Evolutionary conservation across 768 basidiomycete genomes (phyloP).

Genomic region (Zangia roseola): DNA sequence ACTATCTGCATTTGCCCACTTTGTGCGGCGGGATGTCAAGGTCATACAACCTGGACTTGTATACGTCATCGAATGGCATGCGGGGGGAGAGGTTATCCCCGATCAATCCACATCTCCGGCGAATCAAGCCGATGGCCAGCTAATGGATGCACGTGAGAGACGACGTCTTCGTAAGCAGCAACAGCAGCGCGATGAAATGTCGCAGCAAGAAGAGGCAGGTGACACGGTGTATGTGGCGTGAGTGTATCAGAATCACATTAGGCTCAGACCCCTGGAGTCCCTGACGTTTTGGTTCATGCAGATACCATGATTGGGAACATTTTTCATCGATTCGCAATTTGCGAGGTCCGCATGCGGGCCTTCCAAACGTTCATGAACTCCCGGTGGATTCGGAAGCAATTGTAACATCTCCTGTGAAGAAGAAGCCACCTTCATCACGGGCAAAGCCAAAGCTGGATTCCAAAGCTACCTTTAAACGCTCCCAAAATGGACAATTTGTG

Average conservation of each 20-base stretch:
- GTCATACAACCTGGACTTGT: constrained; percentile 91
- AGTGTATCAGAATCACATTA: constrained; percentile 35
- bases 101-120: constrained; percentile 26
- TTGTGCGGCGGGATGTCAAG: constrained; percentile 77
- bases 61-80: constrained; percentile 83
- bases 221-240: constrained; percentile 82
- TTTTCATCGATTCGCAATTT: constrained; percentile 92
- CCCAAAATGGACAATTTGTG: constrained; percentile 25
- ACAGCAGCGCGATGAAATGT: constrained; percentile 25
- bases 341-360: constrained; percentile 76
- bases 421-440: constrained; percentile 34
- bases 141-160: constrained; percentile 42
- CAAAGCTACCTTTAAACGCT: constrained; percentile 15
- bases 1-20: constrained; percentile 87
- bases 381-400: constrained; percentile 32
- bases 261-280: background rate
- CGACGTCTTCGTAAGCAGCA: constrained; percentile 43
- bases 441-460: constrained; percentile 26
- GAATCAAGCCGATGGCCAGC: constrained; percentile 24
- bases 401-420: constrained; percentile 33
- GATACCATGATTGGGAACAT: constrained; percentile 94
- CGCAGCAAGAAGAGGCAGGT: constrained; percentile 20
- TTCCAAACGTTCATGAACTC: constrained; percentile 61
- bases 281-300: constrained; percentile 29
- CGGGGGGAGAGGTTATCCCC: constrained; percentile 47